Evolutionary conservation across 257 asterid species (phyloP).

Genomic region (Dorcoceras hygrometricum): DNA sequence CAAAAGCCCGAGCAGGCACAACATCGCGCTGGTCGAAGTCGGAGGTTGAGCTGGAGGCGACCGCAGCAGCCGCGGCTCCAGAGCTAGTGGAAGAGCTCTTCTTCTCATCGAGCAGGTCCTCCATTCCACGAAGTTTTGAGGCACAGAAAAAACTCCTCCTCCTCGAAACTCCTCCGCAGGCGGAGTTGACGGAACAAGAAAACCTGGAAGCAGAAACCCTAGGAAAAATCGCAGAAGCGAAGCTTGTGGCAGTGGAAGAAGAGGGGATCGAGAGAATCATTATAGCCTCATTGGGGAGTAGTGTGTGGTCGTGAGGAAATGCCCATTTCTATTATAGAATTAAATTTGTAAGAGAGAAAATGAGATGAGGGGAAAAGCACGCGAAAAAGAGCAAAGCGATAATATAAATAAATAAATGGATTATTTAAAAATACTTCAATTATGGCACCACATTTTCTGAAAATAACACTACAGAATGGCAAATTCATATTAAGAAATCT

Average conservation of each 20-base stretch:
- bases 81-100: constrained; percentile 33
- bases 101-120: constrained; percentile 39
- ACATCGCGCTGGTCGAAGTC: constrained; percentile 40
- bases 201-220: constrained; percentile 35
- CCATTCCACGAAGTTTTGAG: constrained; percentile 40
- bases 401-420: too few species aligned
- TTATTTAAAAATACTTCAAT: too few species aligned
- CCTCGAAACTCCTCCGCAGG: constrained; percentile 20
- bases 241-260: constrained; percentile 31
- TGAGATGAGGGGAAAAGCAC: neutral
- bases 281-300: constrained; percentile 31
- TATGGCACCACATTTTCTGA: too few species aligned
- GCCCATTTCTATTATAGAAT: too few species aligned
- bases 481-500: too few species aligned
- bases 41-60: constrained; percentile 41
- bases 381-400: too few species aligned
- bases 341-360: neutral
- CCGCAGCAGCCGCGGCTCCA: constrained; percentile 36
- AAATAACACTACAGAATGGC: too few species aligned
- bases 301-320: constrained; percentile 11
- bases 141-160: constrained; percentile 36
- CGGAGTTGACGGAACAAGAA: constrained; percentile 25
- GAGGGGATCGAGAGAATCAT: constrained; percentile 45
- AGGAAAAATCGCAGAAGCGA: constrained; percentile 32
- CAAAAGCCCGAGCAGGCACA: constrained; percentile 47